Evolutionary conservation across 352 stramenopile genomes (phyloP).

Genomic region (Pythium myriotylum): DNA sequence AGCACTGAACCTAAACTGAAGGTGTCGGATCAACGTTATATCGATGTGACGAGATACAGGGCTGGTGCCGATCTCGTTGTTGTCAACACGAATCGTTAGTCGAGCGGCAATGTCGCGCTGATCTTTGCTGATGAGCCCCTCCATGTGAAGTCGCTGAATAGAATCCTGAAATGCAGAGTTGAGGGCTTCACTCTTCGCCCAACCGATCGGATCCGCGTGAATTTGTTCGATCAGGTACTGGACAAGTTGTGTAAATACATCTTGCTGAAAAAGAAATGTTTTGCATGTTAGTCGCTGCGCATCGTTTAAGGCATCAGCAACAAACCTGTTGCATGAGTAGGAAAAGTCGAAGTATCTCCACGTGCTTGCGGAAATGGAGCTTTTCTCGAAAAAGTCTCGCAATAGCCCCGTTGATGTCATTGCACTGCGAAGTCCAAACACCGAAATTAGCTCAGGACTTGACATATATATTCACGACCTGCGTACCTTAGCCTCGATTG

Average conservation of each 20-base stretch:
- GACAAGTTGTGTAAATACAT: conserved; percentile 57
- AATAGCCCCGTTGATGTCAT: conserved; percentile 47
- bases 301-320: no score
- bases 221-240: conserved; percentile 57
- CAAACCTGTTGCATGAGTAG: conserved; percentile 77
- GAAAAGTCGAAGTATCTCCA: conserved; percentile 55
- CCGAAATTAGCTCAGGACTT: no score
- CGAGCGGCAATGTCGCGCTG: conserved; percentile 46
- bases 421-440: conserved; percentile 44
- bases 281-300: no score
- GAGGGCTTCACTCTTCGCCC: conserved; percentile 59
- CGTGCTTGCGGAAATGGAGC: conserved; percentile 52
- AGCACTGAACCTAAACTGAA: conserved; percentile 58
- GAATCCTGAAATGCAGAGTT: conserved; percentile 54
- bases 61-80: conserved; percentile 45
- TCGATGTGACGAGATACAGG: conserved; percentile 43
- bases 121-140: conserved; percentile 40
- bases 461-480: no score
- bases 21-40: conserved; percentile 55
- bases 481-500: conserved; percentile 29
- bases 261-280: conserved; percentile 58
- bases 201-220: conserved; percentile 50
- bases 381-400: conserved; percentile 55
- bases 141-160: conserved; percentile 52
- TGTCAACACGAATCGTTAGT: conserved; percentile 52